Conservation (phyloP, 768 basidiomycete genomes). For the Rhodocollybia butyracea region DNA sequence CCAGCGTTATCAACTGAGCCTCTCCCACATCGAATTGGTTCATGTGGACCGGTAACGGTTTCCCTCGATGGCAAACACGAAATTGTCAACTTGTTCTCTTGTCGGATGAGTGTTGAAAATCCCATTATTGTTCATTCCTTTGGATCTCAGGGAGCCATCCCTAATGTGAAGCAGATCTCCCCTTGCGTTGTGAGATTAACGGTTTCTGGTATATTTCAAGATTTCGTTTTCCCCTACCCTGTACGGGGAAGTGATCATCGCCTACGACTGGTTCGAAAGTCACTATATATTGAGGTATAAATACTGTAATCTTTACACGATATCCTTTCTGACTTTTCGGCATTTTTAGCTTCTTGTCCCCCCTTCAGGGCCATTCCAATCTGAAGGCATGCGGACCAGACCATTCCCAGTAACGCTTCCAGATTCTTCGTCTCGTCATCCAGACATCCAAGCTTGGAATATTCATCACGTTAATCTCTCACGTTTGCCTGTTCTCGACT, state of each 20-base stretch:
- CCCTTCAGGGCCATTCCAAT: constrained; percentile 17
- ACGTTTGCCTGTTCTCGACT: constrained; percentile 28
- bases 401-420: constrained; percentile 23
- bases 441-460: constrained; percentile 27
- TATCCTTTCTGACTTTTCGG: neutral
- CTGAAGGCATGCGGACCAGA: constrained; percentile 17
- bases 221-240: constrained; percentile 24
- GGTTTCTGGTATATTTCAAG: constrained; percentile 11
- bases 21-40: constrained; percentile 15
- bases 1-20: no score
- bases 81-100: neutral
- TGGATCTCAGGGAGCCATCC: constrained; percentile 8
- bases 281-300: constrained; percentile 28
- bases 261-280: constrained; percentile 26
- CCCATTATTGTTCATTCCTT: constrained; percentile 5
- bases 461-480: constrained; percentile 38
- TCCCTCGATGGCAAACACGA: constrained; percentile 24
- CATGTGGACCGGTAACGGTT: constrained; percentile 12
- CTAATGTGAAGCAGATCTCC: constrained; percentile 14
- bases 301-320: no score
- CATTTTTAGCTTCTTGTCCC: constrained; percentile 27
- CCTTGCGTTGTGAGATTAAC: constrained; percentile 18
- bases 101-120: neutral
- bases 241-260: constrained; percentile 18
- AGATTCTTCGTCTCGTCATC: neutral